Conservation (phyloP, 495 filamentous ascomycete species). For the Penicillium robsamsonii region DNA sequence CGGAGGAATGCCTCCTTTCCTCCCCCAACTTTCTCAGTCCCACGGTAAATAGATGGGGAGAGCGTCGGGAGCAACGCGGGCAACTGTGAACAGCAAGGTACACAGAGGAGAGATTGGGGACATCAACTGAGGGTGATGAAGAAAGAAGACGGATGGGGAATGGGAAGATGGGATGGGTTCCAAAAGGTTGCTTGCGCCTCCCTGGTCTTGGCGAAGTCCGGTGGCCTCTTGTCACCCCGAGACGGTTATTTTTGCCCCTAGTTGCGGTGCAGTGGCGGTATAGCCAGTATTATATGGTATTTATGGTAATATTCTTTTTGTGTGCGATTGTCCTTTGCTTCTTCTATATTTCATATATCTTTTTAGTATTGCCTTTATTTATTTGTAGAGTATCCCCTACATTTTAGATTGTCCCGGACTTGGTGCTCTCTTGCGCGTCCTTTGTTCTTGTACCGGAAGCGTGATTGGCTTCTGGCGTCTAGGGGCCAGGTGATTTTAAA, state of each 20-base stretch:
- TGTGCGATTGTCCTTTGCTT: background rate
- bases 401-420: background rate
- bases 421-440: background rate
- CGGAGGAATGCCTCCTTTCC: slow-evolving; percentile 52
- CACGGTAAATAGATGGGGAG: slow-evolving; percentile 25
- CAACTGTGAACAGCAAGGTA: slow-evolving; percentile 33
- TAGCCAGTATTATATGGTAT: slow-evolving; percentile 4
- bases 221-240: slow-evolving; percentile 23
- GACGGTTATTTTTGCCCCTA: slow-evolving; percentile 25
- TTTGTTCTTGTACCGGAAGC: background rate
- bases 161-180: slow-evolving; percentile 39
- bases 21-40: slow-evolving; percentile 38
- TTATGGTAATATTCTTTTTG: background rate
- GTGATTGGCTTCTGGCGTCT: background rate
- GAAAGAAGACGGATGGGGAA: slow-evolving; percentile 15
- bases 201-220: slow-evolving; percentile 9
- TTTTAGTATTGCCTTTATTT: background rate
- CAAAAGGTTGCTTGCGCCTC: slow-evolving; percentile 22
- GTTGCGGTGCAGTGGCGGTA: background rate
- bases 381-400: background rate
- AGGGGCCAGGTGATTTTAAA: background rate
- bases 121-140: slow-evolving; percentile 18
- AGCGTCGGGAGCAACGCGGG: slow-evolving; percentile 33
- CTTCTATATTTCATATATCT: background rate
- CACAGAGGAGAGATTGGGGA: slow-evolving; percentile 19